A percentile compares a stretch with the other conserved stretches of the same genome.
Evolutionary conservation across 371 early-diverging fungal genomes (phyloP).

Genomic region (Encephalitozoon intestinalis): DNA sequence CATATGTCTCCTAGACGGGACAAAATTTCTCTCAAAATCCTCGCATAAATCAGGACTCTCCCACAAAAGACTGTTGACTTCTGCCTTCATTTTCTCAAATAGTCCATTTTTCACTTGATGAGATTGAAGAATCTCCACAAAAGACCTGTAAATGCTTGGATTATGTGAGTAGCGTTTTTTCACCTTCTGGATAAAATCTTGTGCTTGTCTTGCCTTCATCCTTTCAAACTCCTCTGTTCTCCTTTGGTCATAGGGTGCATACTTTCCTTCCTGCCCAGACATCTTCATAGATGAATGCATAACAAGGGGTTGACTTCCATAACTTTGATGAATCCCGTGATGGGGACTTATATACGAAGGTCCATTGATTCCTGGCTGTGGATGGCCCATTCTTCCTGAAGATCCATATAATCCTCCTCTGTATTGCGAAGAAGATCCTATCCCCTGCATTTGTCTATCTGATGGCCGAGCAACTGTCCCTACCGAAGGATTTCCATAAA

Average conservation of each 20-base stretch:
- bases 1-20: slow-evolving; percentile 66
- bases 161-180: slow-evolving; percentile 53
- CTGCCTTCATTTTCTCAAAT: slow-evolving; percentile 39
- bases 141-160: slow-evolving; percentile 51
- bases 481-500: background rate
- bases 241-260: background rate
- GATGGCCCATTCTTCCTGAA: background rate
- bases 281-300: background rate
- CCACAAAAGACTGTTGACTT: slow-evolving; percentile 47
- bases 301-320: background rate
- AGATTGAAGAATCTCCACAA: slow-evolving; percentile 54
- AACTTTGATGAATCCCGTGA: background rate
- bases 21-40: slow-evolving; percentile 69
- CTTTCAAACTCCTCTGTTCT: slow-evolving; percentile 11
- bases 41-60: slow-evolving; percentile 57
- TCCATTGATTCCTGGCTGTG: background rate
- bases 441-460: background rate
- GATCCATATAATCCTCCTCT: background rate
- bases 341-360: background rate
- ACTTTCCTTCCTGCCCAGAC: background rate
- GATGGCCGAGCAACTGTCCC: background rate
- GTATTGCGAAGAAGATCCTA: background rate
- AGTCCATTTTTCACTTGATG: slow-evolving; percentile 29
- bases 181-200: slow-evolving; percentile 57
- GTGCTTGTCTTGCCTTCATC: slow-evolving; percentile 42